Conservation (phyloP, 805 yeast species). For the Metschnikowia baotianmanensis region DNA sequence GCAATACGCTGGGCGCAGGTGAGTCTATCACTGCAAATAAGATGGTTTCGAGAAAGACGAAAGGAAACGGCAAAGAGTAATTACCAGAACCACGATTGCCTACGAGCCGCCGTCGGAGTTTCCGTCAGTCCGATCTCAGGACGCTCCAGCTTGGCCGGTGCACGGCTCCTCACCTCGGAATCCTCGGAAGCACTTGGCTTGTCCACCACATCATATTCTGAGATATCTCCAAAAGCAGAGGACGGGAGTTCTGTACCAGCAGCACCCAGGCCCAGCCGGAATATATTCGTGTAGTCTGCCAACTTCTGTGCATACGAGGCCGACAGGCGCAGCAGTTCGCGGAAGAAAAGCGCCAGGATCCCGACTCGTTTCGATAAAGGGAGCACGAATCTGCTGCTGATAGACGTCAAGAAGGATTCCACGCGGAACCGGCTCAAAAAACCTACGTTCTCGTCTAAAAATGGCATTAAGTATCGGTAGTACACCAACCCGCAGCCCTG, state of each 20-base stretch:
- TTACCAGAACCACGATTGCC: conserved; percentile 7
- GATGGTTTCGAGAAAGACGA: too few species aligned
- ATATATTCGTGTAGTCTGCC: conserved; percentile 3
- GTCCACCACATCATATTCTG: conserved; percentile 47
- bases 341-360: conserved; percentile 2
- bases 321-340: not conserved
- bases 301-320: conserved; percentile 2
- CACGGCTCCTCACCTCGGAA: conserved; percentile 1
- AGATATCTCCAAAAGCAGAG: conserved; percentile 11
- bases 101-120: not conserved
- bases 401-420: conserved; percentile 9
- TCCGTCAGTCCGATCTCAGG: not conserved
- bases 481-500: conserved; percentile 36
- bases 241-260: not conserved
- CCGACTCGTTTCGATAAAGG: conserved; percentile 8
- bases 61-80: not conserved
- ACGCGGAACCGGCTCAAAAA: conserved; percentile 10
- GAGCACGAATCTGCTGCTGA: conserved; percentile 8
- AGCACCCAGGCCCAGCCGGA: not conserved
- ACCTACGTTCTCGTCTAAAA: conserved; percentile 25
- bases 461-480: conserved; percentile 27
- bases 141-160: not conserved
- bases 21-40: too few species aligned
- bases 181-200: conserved; percentile 2
- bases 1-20: too few species aligned